Evolutionary conservation across 2,329 filamentous ascomycete species (phyloP).

Genomic region (Aureobasidium mangrovei): DNA sequence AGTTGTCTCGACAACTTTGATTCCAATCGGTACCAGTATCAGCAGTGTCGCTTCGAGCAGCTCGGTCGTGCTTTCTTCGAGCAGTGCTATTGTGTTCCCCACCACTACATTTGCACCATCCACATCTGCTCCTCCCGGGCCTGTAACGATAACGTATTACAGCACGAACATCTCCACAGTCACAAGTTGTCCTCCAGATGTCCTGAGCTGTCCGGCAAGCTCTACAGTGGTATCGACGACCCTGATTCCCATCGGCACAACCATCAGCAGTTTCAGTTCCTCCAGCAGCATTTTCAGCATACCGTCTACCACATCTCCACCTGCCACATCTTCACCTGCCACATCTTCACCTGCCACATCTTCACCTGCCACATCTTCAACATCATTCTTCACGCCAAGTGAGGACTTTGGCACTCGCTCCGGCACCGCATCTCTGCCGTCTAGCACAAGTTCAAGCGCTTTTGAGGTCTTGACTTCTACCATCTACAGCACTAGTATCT

Average conservation of each 20-base stretch:
- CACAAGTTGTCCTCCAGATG: slow-evolving; percentile 7
- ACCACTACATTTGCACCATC: slow-evolving; percentile 8
- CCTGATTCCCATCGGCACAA: not conserved
- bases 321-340: slow-evolving; percentile 10
- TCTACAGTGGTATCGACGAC: not conserved
- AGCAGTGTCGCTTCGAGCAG: slow-evolving; percentile 16
- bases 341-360: slow-evolving; percentile 24
- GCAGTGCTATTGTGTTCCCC: not conserved
- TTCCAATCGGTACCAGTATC: slow-evolving; percentile 1
- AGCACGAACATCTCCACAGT: slow-evolving; percentile 13
- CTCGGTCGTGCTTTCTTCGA: not conserved
- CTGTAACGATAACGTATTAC: slow-evolving; percentile 1
- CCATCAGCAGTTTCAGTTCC: slow-evolving; percentile 13
- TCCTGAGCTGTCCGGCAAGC: slow-evolving; percentile 24
- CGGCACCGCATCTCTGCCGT: not conserved
- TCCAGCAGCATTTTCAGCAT: slow-evolving; percentile 16
- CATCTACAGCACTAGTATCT: slow-evolving; percentile 14
- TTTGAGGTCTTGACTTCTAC: slow-evolving; percentile 2
- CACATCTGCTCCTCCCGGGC: not conserved
- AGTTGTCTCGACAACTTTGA: not conserved
- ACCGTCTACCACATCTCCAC: slow-evolving; percentile 5
- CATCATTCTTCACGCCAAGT: slow-evolving; percentile 10
- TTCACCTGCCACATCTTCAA: slow-evolving; percentile 17
- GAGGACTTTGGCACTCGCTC: not conserved
- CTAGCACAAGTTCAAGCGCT: slow-evolving; percentile 1